Conservation (phyloP, 192 early-diverging fungal species). For the Oehlia diaphana region DNA sequence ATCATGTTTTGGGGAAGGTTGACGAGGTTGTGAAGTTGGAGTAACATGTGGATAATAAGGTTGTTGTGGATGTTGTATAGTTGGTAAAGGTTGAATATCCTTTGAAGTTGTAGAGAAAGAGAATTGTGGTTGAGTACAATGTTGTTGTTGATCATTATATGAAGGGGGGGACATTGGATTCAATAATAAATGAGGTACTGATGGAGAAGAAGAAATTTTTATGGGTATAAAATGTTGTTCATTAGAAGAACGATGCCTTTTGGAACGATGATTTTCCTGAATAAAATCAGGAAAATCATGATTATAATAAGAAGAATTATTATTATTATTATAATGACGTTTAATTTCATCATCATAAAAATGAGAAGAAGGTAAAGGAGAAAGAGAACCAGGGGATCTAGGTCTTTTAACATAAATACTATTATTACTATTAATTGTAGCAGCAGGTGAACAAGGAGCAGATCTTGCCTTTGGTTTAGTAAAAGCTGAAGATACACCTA, state of each 20-base stretch:
- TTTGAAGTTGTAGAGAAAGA: neutral
- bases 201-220: neutral
- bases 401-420: neutral
- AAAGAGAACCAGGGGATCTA: conserved; percentile 21
- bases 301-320: neutral
- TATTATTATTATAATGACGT: neutral
- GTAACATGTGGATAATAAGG: neutral
- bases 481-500: neutral
- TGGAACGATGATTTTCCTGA: neutral
- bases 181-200: neutral
- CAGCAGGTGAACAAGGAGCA: conserved; percentile 27
- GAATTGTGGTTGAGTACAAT: neutral
- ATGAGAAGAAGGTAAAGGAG: neutral
- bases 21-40: neutral
- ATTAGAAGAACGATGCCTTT: neutral
- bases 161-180: neutral
- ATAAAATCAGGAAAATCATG: neutral
- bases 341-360: neutral
- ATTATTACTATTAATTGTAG: neutral
- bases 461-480: conserved; percentile 8
- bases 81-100: neutral
- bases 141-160: neutral
- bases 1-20: neutral
- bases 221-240: neutral
- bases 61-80: neutral